Base-by-base conservation (phyloP, 2,329 filamentous ascomycete genomes). In the Domatiomyces globalis region DNA sequence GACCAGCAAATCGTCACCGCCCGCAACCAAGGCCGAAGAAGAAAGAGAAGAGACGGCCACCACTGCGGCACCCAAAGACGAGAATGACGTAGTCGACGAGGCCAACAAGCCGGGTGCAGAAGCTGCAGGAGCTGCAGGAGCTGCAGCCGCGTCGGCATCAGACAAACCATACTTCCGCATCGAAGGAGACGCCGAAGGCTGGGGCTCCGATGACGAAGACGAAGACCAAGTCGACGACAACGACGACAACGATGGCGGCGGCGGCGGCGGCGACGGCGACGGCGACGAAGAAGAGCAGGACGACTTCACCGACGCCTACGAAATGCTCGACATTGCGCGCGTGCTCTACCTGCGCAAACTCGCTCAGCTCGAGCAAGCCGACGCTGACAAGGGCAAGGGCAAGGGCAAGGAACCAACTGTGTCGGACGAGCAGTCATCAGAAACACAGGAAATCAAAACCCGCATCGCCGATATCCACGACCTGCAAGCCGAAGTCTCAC, bases 381-480 rank as follows among this genome's bases (percentile, higher is more conserved):
- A 49, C 12, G 4, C 33, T 10, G 61, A 62, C 29, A 63, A 65
- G 25, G 71, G 67, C 45, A 73, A 75, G 53, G 73, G 69, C 48
- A 69, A 66, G 42, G 22, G 22, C 22, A 25, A 6, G 22, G 22
- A 25, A 25, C 22, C 3, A 6, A 67, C 61, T 56, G 53, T 65
- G 56, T 54, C 68, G 43, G 55, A 66, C 48, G 52, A 62, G 60
- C 54, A 64, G 51, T 50, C 65, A 58, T 57, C 59, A 6, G 54
- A 55, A 56, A 62, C 69, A 18, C 71, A 75, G 57, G 80, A 85
- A 54, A 74, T 89, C 63, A 89, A 88, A 68, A 87, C 94, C 68
- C 81, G 87, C 51, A 77, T 96, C 33, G 87, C 87, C 54, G 92
- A 98, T 64, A 94, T 87, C 7, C 87, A 95, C 66, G 89, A 95